Base-by-base conservation (phyloP, 768 basidiomycete species). In the Boletus patriciae region DNA sequence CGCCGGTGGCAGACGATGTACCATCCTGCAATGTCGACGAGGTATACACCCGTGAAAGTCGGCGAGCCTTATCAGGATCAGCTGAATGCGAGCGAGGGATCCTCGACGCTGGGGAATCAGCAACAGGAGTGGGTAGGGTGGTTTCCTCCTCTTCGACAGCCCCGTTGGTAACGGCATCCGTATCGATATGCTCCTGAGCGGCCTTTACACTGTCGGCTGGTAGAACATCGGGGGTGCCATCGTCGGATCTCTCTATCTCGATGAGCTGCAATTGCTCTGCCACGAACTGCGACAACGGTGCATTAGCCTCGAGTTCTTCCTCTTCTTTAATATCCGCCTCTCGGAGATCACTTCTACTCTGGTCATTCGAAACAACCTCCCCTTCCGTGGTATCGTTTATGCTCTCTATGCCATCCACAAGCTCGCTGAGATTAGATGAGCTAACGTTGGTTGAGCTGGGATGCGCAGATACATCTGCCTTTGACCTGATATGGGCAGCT, bases 11-110 rank as follows among this genome's bases (percentile, higher is more conserved):
- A 1, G 87, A 86, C n/a, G 83, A 82, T 0, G 79, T 74, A 15
- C 78, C 79, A 51, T 81, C 81, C 50, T 77, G 67, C 50, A 73
- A 73, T 3, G 80, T 78, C 23, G 83, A 86, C 34, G 80, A 74
- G 21, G 81, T 77, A 65, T 82, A 87, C 3, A 78, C 76, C 38
- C 88, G 84, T 18, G 87, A 82, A 45, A 86, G 69, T 44, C 82
- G 80, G 21, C 76, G 76, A 21, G 81, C 74, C 62, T 78, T 85
- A 71, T 85, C 86, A 8, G 88, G 88, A 67, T 92, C 90, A 10
- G 85, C 89, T 10, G 92, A 93, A 55, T 90, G 89, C 6, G 92
- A 92, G 21, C 91, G 88, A 40, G 81, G 85, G 46, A 89, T 79
- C 41, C 87, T 79, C 25, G 77, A 64, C 29, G 74, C 38, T 40